A percentile compares a stretch with the other conserved stretches of the same genome.
Evolutionary conservation across 768 basidiomycete genomes (phyloP).

Genomic region (Fibroporia radiculosa): DNA sequence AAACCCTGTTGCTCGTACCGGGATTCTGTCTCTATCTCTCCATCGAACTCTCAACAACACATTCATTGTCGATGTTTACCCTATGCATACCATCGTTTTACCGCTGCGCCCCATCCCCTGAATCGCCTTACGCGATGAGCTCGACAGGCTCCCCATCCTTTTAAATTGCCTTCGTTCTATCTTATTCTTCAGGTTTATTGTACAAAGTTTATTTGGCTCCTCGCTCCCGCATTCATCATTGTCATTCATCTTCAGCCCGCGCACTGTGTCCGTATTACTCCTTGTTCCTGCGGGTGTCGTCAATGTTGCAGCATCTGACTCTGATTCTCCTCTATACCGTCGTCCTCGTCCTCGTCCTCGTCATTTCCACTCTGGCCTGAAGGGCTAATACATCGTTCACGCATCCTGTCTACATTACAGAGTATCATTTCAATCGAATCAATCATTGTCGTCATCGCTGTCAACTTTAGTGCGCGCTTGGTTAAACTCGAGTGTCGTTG

Average conservation of each 20-base stretch:
- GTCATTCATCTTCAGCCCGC: conserved; percentile 16
- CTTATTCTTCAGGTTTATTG: conserved; percentile 72
- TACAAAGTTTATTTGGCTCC: conserved; percentile 38
- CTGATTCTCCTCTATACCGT: conserved; percentile 31
- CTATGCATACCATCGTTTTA: conserved; percentile 25
- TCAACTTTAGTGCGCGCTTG: too few relatives aligned
- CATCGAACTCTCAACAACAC: conserved; percentile 33
- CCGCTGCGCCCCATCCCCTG: conserved; percentile 12
- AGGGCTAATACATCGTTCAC: conserved; percentile 18
- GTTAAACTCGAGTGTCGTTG: too few relatives aligned
- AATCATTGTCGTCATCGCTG: conserved; percentile 3
- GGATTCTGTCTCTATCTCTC: conserved; percentile 21
- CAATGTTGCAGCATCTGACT: conserved; percentile 39
- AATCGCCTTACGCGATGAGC: conserved; percentile 37
- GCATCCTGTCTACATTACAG: conserved; percentile 19
- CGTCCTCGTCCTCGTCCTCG: conserved; percentile 32
- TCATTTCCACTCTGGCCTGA: conserved; percentile 24
- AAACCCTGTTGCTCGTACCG: conserved; percentile 17
- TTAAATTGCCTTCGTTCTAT: conserved; percentile 56
- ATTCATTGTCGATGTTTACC: conserved; percentile 37
- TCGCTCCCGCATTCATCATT: conserved; percentile 11
- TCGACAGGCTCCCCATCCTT: conserved; percentile 32
- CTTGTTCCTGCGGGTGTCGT: conserved; percentile 20
- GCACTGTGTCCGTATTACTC: conserved; percentile 20
- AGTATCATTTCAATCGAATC: conserved; percentile 8